Evolutionary conservation across 176 grass and related monocot species (phyloP), one percentile per base, ranked within the genome.

Genomic region (Pharus latifolius): DNA sequence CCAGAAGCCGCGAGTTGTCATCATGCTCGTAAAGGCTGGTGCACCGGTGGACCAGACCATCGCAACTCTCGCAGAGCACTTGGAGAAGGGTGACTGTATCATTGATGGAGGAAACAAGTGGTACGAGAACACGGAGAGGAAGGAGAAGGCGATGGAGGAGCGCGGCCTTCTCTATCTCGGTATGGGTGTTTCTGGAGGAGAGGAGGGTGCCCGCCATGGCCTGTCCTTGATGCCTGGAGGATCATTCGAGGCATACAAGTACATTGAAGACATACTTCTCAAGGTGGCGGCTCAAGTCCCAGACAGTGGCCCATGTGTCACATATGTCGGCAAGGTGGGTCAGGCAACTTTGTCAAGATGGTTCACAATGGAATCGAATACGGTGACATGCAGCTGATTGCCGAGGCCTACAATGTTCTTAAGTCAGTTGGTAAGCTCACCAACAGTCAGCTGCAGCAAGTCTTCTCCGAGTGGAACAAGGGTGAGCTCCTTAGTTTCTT

Each of bases 281-380:
- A 83, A 86, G 38, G 85, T 78, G 1, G 84, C 95, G 0, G 87
- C 90, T 1, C 87, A 99, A 84, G 88, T n/a, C n/a, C n/a, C 91
- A 6, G 95, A 94, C 41, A 90, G 94, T 2, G 87, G 95, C 7
- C 75, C 90, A 0, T 99, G 87, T 20, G 90, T 94, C 48, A 99
- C 95, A 6, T 99, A 83, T 16, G 84, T 99, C 0, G 87, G 90
- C 0, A 75, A 3, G 95, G 87, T 2, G 90, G 90, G 1, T 84
- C 90, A 0, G 95, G 90, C 40, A 98, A 93, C 79, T 99, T 99
- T 19, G 90, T 99, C 24, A 99, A 94, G 79, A 91, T 99, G 90
- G 95, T 91, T 2, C 90, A 94, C 59, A 99, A 94, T 41, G 95
- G 84, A 23, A 99, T 99, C 19, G 90, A 99, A 72, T 99, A 99